phyloP scores from a whole-genome alignment of 495 filamentous ascomycete species.

The Podospora appendiculata region DNA sequence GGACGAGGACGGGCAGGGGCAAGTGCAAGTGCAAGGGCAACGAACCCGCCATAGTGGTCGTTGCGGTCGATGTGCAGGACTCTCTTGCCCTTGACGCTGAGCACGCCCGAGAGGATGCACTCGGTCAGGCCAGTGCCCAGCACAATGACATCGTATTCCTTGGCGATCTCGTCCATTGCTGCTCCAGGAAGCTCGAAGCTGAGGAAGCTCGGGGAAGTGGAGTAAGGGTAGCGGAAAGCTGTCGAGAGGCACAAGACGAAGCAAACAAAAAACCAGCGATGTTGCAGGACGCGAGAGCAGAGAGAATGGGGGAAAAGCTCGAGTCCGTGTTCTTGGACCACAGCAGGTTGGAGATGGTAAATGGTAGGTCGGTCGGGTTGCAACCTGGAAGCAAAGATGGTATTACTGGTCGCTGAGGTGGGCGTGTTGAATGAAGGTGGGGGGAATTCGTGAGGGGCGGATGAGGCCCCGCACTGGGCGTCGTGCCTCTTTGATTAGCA shows the following conservation, averaged over 20 bases:
- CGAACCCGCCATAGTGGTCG: slow-evolving; percentile 96
- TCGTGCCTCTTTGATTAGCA: slow-evolving; percentile 12
- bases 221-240: background rate
- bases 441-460: slow-evolving; percentile 8
- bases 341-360: no score
- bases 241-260: background rate
- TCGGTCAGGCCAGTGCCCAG: slow-evolving; percentile 97
- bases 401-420: no score
- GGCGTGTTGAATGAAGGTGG: background rate
- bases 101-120: slow-evolving; percentile 94
- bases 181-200: background rate
- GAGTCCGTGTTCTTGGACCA: no score
- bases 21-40: slow-evolving; percentile 8
- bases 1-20: background rate
- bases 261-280: background rate
- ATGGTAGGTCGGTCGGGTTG: no score
- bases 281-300: no score
- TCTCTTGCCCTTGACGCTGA: slow-evolving; percentile 98
- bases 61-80: slow-evolving; percentile 98
- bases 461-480: slow-evolving; percentile 15
- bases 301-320: no score
- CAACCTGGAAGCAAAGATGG: no score
- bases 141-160: slow-evolving; percentile 96
- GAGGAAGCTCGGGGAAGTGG: background rate
- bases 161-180: slow-evolving; percentile 73